These are phyloP conservation scores for Solanum sitiens DNA, from an alignment of 257 asterid species.

Conservation along the genomic window DNA sequence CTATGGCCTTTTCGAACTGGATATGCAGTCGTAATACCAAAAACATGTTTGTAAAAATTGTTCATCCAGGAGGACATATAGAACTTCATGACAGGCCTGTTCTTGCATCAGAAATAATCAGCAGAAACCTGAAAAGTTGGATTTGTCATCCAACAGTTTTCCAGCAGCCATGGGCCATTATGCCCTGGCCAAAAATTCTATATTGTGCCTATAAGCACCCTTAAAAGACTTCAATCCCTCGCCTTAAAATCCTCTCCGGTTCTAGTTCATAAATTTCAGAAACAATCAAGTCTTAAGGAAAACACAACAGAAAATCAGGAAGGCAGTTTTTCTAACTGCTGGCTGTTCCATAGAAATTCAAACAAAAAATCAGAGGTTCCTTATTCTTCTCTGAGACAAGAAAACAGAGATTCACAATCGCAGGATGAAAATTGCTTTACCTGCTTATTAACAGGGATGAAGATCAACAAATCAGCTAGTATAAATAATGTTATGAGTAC, in stretches of 20 bases:
- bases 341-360: conserved; percentile 3
- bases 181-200: conserved; percentile 53
- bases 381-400: not conserved
- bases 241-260: conserved; percentile 8
- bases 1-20: conserved; percentile 35
- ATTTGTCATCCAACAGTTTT: conserved; percentile 49
- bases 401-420: not conserved
- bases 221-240: conserved; percentile 35
- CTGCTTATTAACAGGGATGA: conserved; percentile 6
- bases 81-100: conserved; percentile 64
- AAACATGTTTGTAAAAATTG: conserved; percentile 39
- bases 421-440: conserved; percentile 1
- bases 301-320: not conserved
- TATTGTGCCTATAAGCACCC: conserved; percentile 45
- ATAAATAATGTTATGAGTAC: not conserved
- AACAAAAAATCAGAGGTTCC: not conserved
- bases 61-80: conserved; percentile 66
- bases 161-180: conserved; percentile 46
- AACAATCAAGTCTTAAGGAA: not conserved
- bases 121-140: conserved; percentile 47
- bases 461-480: not conserved
- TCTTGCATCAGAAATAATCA: conserved; percentile 38
- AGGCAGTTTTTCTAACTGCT: conserved; percentile 11
- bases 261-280: not conserved
- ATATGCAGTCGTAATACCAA: conserved; percentile 31